Base-by-base conservation (phyloP, 192 early-diverging fungal species). In the Cetraspora pellucida region DNA sequence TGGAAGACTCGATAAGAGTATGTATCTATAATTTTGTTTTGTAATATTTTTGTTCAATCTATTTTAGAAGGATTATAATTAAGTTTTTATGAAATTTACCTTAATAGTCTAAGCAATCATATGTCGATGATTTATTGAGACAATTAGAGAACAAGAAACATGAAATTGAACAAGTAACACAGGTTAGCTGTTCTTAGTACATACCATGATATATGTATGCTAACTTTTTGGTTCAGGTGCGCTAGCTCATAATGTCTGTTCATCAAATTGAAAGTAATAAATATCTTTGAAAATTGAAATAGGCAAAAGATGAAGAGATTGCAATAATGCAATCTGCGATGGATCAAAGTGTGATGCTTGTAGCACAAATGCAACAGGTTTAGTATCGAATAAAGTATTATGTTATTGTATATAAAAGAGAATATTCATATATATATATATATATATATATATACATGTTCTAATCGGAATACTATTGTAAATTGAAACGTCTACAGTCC, bases 301-400 rank as follows among this genome's bases (percentile, higher is more conserved):
- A 75, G 73, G 89, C 87, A 74, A 93, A 91, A 78, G 93, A 95
- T 63, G 93, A 93, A 71, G 93, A 95, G 65, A 91, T 92, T 60
- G 90, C 88, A 2, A 90, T 94, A 4, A 81, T 93, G 31, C 91
- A 93, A 79, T 89, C 89, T 9, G 91, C 92, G 45, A 90, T 95
- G 89, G 93, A 95, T 76, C 92, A 95, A 82, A 91, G 90, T 64
- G 81, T 95, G 58, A 75, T 85, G 50, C 89, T 91, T 59, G 83
- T 95, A 82, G 89, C 92, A n/a, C 85, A 88, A 60, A 75, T 92
- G 74, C 91, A 92, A 80, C 85, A 90, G 80, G 82, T 37, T 37
- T 37, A 37, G 37, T 37, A 37, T 37, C 37, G 37, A 37, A 7
- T 37, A 37, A 37, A 37, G 37, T 37, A 37, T 37, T 37, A 37